Evolutionary conservation across 192 early-diverging fungal genomes (phyloP), one percentile per base, ranked within the genome.

Genomic region (Gigaspora rosea): DNA sequence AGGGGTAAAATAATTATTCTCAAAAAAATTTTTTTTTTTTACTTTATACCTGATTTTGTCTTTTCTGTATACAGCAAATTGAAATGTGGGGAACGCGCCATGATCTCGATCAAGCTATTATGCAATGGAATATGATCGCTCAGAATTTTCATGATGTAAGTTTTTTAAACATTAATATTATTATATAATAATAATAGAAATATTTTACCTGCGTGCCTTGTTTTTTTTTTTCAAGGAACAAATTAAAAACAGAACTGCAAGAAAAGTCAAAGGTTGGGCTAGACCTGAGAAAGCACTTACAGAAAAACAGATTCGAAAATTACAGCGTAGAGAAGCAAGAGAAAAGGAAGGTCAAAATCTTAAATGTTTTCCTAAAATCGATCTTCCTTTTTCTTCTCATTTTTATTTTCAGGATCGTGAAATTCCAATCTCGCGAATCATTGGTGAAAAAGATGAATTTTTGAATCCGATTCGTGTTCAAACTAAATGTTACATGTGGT

Each of bases 401-500:
- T 85, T 85, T 67, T 22, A 67, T 50, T 47, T 83, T 13, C 82
- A 80, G 9, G 76, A 82, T 56, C 16, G 61, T 0, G 54, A 49
- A 2, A 73, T 85, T 8, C 72, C 78, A 1, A 68, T 83, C 8
- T 72, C 82, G 5, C 69, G 76, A 16, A 58, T 79, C 13, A 22
- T 80, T 8, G 84, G 82, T 27, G 78, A 82, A 4, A 82, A 80
- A 16, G 80, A 83, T 11, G 46, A 72, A 3, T 67, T 72, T 36
- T 36, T 85, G 11, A 78, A 85, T 32, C 70, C 59, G 4, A 50
- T 85, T 51, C 73, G 84, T 36, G 78, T 78, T 6, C 75, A 83
- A 49, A 82, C 80, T 12, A 83, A 83, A 64, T 80, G 80, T 16
- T 78, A 73, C 27, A 78, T 85, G 36, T 81, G 78, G 79, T 81